Percentiles rank a stretch among this genome's conserved stretches.
phyloP scores from a whole-genome alignment of 129 eudicot genomes.

The Dittrichia graveolens region DNA sequence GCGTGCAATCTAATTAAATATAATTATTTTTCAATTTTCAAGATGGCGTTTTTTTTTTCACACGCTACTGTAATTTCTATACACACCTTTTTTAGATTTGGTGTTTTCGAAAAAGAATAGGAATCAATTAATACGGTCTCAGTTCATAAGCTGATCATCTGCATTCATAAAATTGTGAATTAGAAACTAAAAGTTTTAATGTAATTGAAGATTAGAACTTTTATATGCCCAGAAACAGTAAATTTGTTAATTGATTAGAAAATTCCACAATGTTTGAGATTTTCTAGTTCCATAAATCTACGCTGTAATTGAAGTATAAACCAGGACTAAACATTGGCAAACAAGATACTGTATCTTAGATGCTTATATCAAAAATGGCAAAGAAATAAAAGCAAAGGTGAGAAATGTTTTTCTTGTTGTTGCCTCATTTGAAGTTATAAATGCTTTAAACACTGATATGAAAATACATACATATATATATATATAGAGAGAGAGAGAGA shows the following conservation, averaged over 20 bases:
- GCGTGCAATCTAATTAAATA: background rate
- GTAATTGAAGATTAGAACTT: too few species aligned
- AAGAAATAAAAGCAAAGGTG: slow-evolving; percentile 16
- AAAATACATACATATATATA: background rate
- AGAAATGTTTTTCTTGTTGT: slow-evolving; percentile 14
- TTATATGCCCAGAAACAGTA: too few species aligned
- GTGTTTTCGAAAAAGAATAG: too few species aligned
- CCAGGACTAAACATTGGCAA: slow-evolving; percentile 10
- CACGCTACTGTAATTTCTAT: too few species aligned
- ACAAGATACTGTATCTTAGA: background rate
- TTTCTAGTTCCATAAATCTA: background rate
- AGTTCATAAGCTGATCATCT: too few species aligned
- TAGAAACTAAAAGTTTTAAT: too few species aligned
- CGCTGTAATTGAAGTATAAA: slow-evolving; percentile 7
- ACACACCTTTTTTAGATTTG: too few species aligned
- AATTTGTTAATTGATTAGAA: too few species aligned
- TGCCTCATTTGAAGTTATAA: slow-evolving; percentile 30
- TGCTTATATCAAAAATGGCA: slow-evolving; percentile 10
- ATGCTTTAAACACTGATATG: slow-evolving; percentile 13
- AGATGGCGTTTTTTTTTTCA: too few species aligned
- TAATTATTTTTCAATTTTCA: background rate
- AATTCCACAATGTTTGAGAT: background rate
- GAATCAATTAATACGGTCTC: too few species aligned
- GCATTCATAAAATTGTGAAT: too few species aligned
- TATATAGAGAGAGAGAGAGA: slow-evolving; percentile 3